phyloP scores from a whole-genome alignment of 192 early-diverging fungal species.

The Backusella australiensis region DNA sequence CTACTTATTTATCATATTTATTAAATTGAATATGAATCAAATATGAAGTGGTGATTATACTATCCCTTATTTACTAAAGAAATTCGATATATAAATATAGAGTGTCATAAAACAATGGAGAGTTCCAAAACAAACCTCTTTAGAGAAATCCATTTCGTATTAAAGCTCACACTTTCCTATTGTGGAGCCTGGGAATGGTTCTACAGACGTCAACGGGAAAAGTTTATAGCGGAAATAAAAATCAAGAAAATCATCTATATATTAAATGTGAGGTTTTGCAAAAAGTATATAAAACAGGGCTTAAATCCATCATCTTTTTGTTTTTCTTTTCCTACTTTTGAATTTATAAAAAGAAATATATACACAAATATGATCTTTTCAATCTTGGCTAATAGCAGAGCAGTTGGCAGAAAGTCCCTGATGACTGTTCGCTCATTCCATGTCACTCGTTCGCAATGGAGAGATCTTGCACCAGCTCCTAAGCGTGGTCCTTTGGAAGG shows the following conservation, averaged over 20 bases:
- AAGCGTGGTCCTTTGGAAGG: background rate
- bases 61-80: too few species aligned
- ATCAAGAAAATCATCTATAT: background rate
- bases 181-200: background rate
- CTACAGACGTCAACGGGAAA: background rate
- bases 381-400: background rate
- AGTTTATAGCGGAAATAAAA: background rate
- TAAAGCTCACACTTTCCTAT: background rate
- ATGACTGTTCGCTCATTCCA: conserved; percentile 6
- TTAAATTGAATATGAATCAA: too few species aligned
- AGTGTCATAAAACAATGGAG: background rate
- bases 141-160: background rate
- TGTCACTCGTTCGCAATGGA: background rate
- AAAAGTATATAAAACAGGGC: background rate
- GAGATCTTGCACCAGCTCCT: background rate
- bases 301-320: background rate
- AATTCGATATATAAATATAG: background rate
- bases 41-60: too few species aligned
- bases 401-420: background rate
- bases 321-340: background rate
- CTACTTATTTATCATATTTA: too few species aligned
- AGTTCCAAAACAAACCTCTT: background rate
- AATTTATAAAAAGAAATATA: background rate
- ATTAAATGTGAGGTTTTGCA: background rate
- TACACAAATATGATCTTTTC: background rate